Evolutionary conservation across 306 rosid genomes (phyloP).

Genomic region (Herpetospermum pedunculosum): DNA sequence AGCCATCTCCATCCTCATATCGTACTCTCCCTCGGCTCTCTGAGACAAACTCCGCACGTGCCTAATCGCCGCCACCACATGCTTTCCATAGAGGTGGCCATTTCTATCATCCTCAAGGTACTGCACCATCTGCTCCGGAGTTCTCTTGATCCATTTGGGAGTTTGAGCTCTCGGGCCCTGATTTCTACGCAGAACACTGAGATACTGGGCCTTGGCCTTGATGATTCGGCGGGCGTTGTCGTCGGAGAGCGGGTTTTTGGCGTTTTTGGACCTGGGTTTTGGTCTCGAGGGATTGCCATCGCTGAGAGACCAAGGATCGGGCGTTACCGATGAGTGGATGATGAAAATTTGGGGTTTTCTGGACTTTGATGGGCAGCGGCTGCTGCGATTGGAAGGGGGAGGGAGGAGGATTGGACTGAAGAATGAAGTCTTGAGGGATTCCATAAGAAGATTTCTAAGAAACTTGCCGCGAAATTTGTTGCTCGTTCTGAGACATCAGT

Average conservation of each 20-base stretch:
- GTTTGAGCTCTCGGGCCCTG: constrained; percentile 86
- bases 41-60: constrained; percentile 54
- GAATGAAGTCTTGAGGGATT: constrained; percentile 44
- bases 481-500: neutral
- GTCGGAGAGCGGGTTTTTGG: constrained; percentile 70
- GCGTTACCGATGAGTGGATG: constrained; percentile 27
- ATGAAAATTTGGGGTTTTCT: neutral
- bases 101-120: constrained; percentile 59
- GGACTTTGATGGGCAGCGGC: neutral
- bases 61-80: constrained; percentile 76
- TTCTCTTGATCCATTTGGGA: constrained; percentile 75
- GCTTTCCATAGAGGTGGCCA: constrained; percentile 68
- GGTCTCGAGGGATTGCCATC: constrained; percentile 48
- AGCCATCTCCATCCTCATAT: constrained; percentile 66
- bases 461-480: neutral
- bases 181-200: constrained; percentile 50
- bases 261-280: constrained; percentile 37
- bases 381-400: neutral
- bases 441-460: constrained; percentile 15
- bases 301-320: constrained; percentile 78
- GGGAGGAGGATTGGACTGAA: constrained; percentile 18
- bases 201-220: constrained; percentile 50
- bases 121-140: constrained; percentile 86
- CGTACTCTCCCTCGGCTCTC: constrained; percentile 32
- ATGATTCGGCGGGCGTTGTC: constrained; percentile 92